phyloP scores from a whole-genome alignment of 495 filamentous ascomycete genomes.

The Aspergillus bertholletiae region DNA sequence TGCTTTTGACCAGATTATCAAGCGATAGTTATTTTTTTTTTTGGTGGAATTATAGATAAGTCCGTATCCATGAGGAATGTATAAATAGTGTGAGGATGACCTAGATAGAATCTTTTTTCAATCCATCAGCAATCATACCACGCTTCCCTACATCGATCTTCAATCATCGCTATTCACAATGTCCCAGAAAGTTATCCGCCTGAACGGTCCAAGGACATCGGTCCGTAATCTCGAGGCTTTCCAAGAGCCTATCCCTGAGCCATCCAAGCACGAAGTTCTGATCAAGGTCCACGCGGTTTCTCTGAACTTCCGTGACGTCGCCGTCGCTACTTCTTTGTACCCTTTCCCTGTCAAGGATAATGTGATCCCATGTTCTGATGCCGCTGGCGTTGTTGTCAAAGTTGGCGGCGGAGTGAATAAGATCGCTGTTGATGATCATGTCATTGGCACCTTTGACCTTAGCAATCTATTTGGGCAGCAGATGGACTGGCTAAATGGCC shows the following conservation, averaged over 20 bases:
- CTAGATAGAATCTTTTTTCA: no score
- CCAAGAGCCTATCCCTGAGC: constrained; percentile 36
- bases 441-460: constrained; percentile 68
- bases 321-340: constrained; percentile 62
- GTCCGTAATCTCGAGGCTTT: constrained; percentile 6
- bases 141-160: no score
- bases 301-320: constrained; percentile 71
- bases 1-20: no score
- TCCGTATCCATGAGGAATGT: no score
- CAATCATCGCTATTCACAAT: constrained; percentile 2
- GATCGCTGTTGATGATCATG: constrained; percentile 60
- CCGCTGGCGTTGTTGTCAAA: constrained; percentile 61
- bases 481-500: constrained; percentile 39
- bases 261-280: constrained; percentile 60
- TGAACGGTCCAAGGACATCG: constrained; percentile 7
- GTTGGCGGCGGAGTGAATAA: constrained; percentile 58
- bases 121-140: no score
- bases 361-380: constrained; percentile 65
- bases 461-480: constrained; percentile 52
- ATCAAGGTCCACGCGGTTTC: constrained; percentile 62
- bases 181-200: constrained; percentile 13
- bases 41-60: no score
- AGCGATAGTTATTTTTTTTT: no score
- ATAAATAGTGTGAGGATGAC: no score
- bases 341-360: constrained; percentile 52